A percentile compares a stretch with the other conserved stretches of the same genome.
phyloP scores from a whole-genome alignment of 805 yeast species.

The Kluyveromyces wickerhamii region DNA sequence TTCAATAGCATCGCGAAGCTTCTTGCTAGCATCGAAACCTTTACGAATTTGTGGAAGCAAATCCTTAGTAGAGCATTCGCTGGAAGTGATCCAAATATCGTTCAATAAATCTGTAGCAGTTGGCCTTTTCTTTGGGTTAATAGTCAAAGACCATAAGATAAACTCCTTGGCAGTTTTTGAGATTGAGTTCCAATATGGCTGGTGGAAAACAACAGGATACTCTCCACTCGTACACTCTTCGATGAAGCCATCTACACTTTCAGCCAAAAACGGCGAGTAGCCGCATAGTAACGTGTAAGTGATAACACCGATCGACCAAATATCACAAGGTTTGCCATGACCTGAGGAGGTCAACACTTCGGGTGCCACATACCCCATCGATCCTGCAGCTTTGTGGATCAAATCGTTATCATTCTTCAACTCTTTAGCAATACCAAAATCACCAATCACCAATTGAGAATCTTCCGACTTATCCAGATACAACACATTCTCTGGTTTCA shows the following conservation, averaged over 20 bases:
- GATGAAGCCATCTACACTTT: constrained; percentile 70
- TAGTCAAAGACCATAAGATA: constrained; percentile 60
- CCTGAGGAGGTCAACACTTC: constrained; percentile 77
- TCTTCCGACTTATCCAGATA: constrained; percentile 51
- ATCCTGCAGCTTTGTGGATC: constrained; percentile 73
- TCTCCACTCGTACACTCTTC: constrained; percentile 65
- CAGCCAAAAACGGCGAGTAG: constrained; percentile 85
- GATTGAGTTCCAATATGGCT: constrained; percentile 77
- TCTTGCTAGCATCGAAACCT: constrained; percentile 76
- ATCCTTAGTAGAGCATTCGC: constrained; percentile 46
- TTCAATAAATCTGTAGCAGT: constrained; percentile 55
- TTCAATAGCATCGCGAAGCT: constrained; percentile 80
- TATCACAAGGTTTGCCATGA: constrained; percentile 92
- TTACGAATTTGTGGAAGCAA: constrained; percentile 73
- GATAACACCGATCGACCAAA: constrained; percentile 93
- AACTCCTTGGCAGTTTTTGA: constrained; percentile 75
- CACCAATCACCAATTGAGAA: constrained; percentile 80
- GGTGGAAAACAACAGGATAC: constrained; percentile 75
- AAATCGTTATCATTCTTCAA: constrained; percentile 52
- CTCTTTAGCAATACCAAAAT: constrained; percentile 89
- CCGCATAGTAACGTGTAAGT: constrained; percentile 88
- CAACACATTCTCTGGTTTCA: constrained; percentile 88
- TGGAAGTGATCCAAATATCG: constrained; percentile 68
- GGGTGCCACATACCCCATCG: constrained; percentile 96
- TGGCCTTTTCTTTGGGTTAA: constrained; percentile 60